Evolutionary conservation across 768 basidiomycete species (phyloP), one percentile per base, ranked within the genome.

Genomic region (Tricholoma flavovirens): DNA sequence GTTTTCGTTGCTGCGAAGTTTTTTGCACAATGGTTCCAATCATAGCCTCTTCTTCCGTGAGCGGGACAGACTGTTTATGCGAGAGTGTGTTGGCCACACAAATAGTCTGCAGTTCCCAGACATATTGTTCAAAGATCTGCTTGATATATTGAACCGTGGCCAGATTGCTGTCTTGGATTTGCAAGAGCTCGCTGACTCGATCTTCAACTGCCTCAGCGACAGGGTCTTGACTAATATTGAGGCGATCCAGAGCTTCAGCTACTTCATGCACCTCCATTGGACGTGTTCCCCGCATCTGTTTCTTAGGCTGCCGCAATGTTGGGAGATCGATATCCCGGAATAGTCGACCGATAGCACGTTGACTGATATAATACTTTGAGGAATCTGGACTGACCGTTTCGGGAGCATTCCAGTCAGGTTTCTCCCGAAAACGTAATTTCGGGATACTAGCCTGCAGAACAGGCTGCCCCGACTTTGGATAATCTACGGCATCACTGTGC

Each of bases 401-500:
- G 15, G 83, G 84, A 2, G 83, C 84, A 63, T 77, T 73, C 84
- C 86, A 87, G 64, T 88, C 86, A 8, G 86, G 86, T 59, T 68
- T 77, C 56, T 36, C 24, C 1, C 54, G 53, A 46, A 61, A 62
- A 17, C 71, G 70, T n/a, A 74, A 67, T 61, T 66, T 77, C 2
- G n/a, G n/a, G n/a, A n/a, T n/a, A n/a, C n/a, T n/a, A n/a, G n/a
- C 33, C 19, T 68, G 65, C 5, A 70, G 64, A 12, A 82, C 78
- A 22, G 80, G 75, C 35, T 70, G 66, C 15, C 81, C 81, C 21
- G 77, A 81, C 67, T 86, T 86, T 0, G 83, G 82, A 60, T 82
- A 88, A 64, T 87, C 85, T 1, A 87, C 84, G 0, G 87, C 87
- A 53, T 81, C 70, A 33, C 81, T 84, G 62, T 87, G 84, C 12